Conservation (phyloP, 345 rosid species). For the Bruguiera sexangula region DNA sequence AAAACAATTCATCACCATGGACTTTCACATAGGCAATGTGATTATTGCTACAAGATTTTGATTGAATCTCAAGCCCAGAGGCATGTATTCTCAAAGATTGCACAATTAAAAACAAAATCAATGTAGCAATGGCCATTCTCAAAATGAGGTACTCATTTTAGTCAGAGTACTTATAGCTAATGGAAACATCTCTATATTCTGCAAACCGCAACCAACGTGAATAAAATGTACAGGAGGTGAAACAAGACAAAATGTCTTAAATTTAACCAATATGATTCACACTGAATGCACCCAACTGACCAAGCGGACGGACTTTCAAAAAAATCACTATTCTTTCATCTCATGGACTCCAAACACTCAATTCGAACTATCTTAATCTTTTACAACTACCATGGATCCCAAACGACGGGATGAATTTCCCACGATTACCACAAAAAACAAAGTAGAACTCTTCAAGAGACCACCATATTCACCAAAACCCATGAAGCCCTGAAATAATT, state of each 20-base stretch:
- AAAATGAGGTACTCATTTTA: conserved; percentile 12
- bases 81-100: conserved; percentile 38
- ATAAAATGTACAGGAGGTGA: neutral
- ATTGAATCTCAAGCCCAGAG: conserved; percentile 36
- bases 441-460: conserved; percentile 13
- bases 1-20: conserved; percentile 40
- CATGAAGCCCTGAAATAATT: neutral
- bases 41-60: conserved; percentile 51
- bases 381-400: neutral
- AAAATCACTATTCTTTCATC: neutral
- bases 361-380: neutral
- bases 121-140: conserved; percentile 34
- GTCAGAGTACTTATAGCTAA: conserved; percentile 6
- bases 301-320: neutral
- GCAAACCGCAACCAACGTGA: conserved; percentile 1
- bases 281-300: neutral
- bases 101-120: conserved; percentile 39
- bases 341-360: conserved; percentile 4
- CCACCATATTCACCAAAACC: neutral
- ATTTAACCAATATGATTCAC: conserved; percentile 2
- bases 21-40: conserved; percentile 44
- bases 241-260: conserved; percentile 10
- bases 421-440: conserved; percentile 6
- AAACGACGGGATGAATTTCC: neutral
- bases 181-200: conserved; percentile 14